A percentile compares a stretch with the other conserved stretches of the same genome.
Conservation (phyloP, 1,284 basidiomycete species). For the Malassezia psittaci region DNA sequence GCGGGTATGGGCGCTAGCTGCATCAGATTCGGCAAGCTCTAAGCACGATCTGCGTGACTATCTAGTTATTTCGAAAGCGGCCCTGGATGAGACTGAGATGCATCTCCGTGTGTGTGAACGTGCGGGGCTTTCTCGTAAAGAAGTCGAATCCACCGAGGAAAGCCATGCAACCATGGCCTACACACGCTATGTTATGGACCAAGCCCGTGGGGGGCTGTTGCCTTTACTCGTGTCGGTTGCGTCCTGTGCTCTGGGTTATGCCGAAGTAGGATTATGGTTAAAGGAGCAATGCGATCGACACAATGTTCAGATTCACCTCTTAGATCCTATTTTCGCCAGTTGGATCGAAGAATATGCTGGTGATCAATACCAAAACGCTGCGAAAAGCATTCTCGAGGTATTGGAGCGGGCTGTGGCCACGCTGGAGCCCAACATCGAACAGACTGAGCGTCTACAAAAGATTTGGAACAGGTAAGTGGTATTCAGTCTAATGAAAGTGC, state of each 20-base stretch:
- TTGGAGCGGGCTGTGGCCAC: conserved; percentile 43
- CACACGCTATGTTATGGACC: conserved; percentile 39
- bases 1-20: conserved; percentile 57
- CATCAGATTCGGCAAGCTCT: conserved; percentile 46
- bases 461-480: conserved; percentile 64
- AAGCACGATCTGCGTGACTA: conserved; percentile 61
- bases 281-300: background rate
- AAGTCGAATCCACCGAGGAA: conserved; percentile 29
- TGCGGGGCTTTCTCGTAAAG: conserved; percentile 22
- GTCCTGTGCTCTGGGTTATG: conserved; percentile 82
- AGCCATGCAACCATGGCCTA: conserved; percentile 38
- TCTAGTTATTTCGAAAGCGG: conserved; percentile 52
- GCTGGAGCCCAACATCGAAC: conserved; percentile 59
- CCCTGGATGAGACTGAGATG: conserved; percentile 27
- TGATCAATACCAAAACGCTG: conserved; percentile 61
- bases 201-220: conserved; percentile 49
- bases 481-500: conserved; percentile 4
- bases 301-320: background rate
- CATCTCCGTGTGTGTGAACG: conserved; percentile 30
- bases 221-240: conserved; percentile 69
- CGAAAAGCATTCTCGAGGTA: conserved; percentile 57
- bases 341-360: conserved; percentile 81
- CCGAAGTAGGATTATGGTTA: conserved; percentile 62
- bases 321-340: conserved; percentile 25
- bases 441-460: conserved; percentile 60